These are phyloP conservation scores for Nitzschia putrida DNA, from an alignment of 108 stramenopile genomes.

Conservation along the genomic window DNA sequence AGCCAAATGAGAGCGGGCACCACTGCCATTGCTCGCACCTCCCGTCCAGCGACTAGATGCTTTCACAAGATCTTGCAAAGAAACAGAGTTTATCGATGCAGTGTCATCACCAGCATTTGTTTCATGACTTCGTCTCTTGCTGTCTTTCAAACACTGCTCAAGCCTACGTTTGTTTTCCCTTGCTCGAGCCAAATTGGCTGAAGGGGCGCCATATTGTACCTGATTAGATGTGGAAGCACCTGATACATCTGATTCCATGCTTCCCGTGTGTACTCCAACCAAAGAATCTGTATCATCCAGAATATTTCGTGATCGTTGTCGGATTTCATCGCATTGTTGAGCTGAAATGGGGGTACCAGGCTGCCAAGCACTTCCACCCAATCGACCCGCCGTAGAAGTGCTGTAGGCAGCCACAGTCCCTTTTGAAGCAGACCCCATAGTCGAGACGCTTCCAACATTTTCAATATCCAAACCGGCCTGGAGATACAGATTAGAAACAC, in stretches of 20 bases:
- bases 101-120: not conserved
- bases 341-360: not conserved
- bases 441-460: not conserved
- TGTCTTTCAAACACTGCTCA: conserved; percentile 6
- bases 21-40: too few relatives aligned
- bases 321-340: conserved; percentile 4
- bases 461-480: conserved; percentile 22
- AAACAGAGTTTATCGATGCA: not conserved
- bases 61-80: not conserved
- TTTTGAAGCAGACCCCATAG: not conserved
- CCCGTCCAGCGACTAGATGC: not conserved
- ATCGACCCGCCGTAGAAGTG: not conserved
- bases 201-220: not conserved
- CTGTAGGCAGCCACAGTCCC: not conserved
- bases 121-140: not conserved
- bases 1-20: too few relatives aligned
- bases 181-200: not conserved
- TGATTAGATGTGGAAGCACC: not conserved
- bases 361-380: not conserved
- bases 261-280: not conserved
- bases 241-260: not conserved
- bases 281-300: conserved; percentile 5
- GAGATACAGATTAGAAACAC: not conserved
- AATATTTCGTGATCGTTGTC: conserved; percentile 1
- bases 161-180: conserved; percentile 1